These are phyloP conservation scores for Plectosphaerella plurivora DNA, from an alignment of 2,329 filamentous ascomycete genomes.

Conservation along the genomic window DNA sequence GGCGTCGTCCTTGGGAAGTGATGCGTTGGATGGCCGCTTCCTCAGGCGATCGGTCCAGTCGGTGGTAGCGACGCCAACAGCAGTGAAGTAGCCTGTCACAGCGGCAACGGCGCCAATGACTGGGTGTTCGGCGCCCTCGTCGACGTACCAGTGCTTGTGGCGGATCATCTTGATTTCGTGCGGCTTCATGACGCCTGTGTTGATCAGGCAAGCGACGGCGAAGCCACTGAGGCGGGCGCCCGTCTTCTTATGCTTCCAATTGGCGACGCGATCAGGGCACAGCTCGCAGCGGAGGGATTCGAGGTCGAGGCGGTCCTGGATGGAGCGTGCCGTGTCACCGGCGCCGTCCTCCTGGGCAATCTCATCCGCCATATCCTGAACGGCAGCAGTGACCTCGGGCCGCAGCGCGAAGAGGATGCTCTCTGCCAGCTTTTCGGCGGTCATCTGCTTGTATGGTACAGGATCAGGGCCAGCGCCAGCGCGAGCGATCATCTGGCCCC, in stretches of 20 bases:
- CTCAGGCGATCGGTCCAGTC: conserved; percentile 15
- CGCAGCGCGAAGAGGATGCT: conserved; percentile 49
- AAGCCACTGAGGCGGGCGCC: conserved; percentile 57
- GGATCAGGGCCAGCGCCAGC: conserved; percentile 58
- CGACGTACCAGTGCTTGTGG: conserved; percentile 54
- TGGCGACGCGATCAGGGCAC: conserved; percentile 51
- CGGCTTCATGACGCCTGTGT: conserved; percentile 49
- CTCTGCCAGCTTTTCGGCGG: conserved; percentile 47
- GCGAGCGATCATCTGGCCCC: conserved; percentile 58
- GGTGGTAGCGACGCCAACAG: conserved; percentile 51
- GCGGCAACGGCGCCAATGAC: conserved; percentile 62
- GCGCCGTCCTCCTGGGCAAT: conserved; percentile 53
- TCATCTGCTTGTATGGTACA: conserved; percentile 54
- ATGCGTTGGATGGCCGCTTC: not conserved
- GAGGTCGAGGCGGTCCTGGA: conserved; percentile 50
- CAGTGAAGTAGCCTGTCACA: conserved; percentile 60
- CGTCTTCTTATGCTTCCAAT: conserved; percentile 57
- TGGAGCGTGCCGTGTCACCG: conserved; percentile 44
- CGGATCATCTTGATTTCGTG: conserved; percentile 49
- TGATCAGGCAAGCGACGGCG: conserved; percentile 53
- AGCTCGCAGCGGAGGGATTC: conserved; percentile 55
- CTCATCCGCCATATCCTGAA: conserved; percentile 38
- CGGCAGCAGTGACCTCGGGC: conserved; percentile 35
- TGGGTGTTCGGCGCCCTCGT: conserved; percentile 61
- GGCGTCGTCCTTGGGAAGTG: too few species aligned